phyloP scores from a whole-genome alignment of 2,329 filamentous ascomycete genomes.

The Botrytis fragariae region DNA sequence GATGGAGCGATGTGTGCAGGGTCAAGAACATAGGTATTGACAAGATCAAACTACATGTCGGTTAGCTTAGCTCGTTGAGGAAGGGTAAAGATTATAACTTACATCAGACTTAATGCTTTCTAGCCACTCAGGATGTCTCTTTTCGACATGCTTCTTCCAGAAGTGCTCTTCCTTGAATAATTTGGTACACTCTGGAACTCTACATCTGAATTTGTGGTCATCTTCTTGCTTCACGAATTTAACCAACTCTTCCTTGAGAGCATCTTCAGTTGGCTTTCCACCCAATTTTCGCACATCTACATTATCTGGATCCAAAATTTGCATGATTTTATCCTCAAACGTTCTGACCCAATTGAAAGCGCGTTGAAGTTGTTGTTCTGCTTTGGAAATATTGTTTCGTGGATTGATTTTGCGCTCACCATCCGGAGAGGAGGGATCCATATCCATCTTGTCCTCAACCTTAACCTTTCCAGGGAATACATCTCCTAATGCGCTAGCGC shows the following conservation, averaged over 20 bases:
- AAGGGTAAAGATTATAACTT: slow-evolving; percentile 42
- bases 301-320: slow-evolving; percentile 86
- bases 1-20: slow-evolving; percentile 93
- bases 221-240: slow-evolving; percentile 97
- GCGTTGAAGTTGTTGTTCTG: slow-evolving; percentile 86
- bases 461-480: slow-evolving; percentile 82
- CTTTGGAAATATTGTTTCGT: slow-evolving; percentile 61
- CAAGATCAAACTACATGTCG: slow-evolving; percentile 67
- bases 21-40: slow-evolving; percentile 93
- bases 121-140: slow-evolving; percentile 87
- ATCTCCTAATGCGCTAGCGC: slow-evolving; percentile 78
- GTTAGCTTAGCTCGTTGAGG: slow-evolving; percentile 38
- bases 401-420: slow-evolving; percentile 69
- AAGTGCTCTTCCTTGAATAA: slow-evolving; percentile 97
- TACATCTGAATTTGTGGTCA: slow-evolving; percentile 94
- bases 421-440: slow-evolving; percentile 61
- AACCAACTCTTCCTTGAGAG: slow-evolving; percentile 76
- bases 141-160: slow-evolving; percentile 97
- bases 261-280: slow-evolving; percentile 82
- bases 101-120: slow-evolving; percentile 80
- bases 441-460: slow-evolving; percentile 52
- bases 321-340: slow-evolving; percentile 93
- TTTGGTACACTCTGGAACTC: slow-evolving; percentile 92
- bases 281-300: slow-evolving; percentile 88
- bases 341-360: slow-evolving; percentile 99